These are phyloP conservation scores for Backusella australiensis DNA, from an alignment of 192 early-diverging fungal species.

Conservation along the genomic window DNA sequence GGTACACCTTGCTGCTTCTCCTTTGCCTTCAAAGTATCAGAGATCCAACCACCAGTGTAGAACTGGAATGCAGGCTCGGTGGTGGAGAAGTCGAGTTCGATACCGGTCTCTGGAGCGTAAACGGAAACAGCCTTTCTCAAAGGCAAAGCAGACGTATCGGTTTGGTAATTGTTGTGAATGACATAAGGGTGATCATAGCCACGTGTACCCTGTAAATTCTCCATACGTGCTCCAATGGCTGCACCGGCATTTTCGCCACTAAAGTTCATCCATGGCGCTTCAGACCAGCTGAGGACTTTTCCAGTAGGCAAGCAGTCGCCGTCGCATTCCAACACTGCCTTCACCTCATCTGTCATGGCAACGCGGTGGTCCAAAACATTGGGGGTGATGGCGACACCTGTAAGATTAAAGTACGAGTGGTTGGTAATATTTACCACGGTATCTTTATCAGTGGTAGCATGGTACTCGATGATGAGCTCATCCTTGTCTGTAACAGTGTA, in stretches of 20 bases:
- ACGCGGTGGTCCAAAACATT: constrained; percentile 56
- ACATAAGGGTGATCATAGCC: constrained; percentile 90
- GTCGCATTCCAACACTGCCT: constrained; percentile 58
- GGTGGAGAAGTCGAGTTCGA: constrained; percentile 60
- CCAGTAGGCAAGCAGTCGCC: constrained; percentile 72
- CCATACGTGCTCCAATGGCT: constrained; percentile 51
- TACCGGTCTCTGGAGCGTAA: constrained; percentile 54
- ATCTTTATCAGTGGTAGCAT: constrained; percentile 43
- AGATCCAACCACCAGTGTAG: constrained; percentile 80
- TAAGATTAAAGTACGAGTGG: constrained; percentile 88
- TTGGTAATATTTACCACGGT: constrained; percentile 79
- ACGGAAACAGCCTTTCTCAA: constrained; percentile 45
- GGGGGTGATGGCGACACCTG: constrained; percentile 53
- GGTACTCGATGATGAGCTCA: constrained; percentile 51
- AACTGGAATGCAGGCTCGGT: constrained; percentile 77
- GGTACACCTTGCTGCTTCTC: constrained; percentile 29
- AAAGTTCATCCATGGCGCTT: constrained; percentile 55
- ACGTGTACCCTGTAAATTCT: constrained; percentile 45
- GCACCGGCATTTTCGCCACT: constrained; percentile 20
- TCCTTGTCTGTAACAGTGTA: constrained; percentile 59
- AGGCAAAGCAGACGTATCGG: constrained; percentile 21
- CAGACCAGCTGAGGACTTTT: constrained; percentile 39
- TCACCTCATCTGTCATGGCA: constrained; percentile 39
- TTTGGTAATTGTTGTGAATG: constrained; percentile 34
- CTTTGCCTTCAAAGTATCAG: constrained; percentile 44